Base-by-base conservation (phyloP, 139 green algal genomes). In the Haematococcus sp. region DNA sequence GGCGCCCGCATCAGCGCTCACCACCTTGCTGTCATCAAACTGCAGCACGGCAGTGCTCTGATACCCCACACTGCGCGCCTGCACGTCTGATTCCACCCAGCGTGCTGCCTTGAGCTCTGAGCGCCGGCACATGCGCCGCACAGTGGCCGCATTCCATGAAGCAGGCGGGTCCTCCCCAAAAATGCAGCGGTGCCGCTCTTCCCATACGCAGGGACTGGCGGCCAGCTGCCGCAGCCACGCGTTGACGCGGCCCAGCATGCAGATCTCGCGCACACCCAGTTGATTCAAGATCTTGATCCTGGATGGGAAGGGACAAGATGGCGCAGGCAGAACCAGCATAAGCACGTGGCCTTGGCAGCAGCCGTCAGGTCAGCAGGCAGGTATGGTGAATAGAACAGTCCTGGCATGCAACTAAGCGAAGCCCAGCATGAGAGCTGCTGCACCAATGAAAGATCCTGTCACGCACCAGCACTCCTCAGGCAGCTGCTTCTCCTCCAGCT, bases 1-100 rank as follows among this genome's bases (percentile, higher is more conserved):
- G 49, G 49, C 34, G 28, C 43, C 71, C 51, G 73, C 80, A 43
- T 88, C 79, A 1, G 59, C 80, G 1, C 49, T 75, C 28, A 86
- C 70, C 28, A 81, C 80, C 80, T 86, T 88, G 31, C 34, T 64
- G 40, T 77, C 80, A 56, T 88, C 83, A 71, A 88, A 56, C 77
- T 84, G 76, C n/a, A 73, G 58, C 65, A 75, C 74, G 58, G 52
- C 72, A 32, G 76, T 83, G 63, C 74, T 76, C 2, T 28, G 0
- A 58, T 77, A 78, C 20, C 74, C 79, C 34, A 68, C 46, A 30
- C 43, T 51, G 23, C 52, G 23, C 25, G 30, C 58, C 58, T 65
- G 23, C 58, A 65, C 58, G 25, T 65, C 58, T 34, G 58, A 28
- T n/a, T 65, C 58, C 58, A 65, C n/a, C 58, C 58, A 65, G 28